Percentiles rank a stretch among this genome's conserved stretches.
These are phyloP conservation scores for Coniochaeta prunicola DNA, from an alignment of 2,329 filamentous ascomycete species.

Conservation along the genomic window DNA sequence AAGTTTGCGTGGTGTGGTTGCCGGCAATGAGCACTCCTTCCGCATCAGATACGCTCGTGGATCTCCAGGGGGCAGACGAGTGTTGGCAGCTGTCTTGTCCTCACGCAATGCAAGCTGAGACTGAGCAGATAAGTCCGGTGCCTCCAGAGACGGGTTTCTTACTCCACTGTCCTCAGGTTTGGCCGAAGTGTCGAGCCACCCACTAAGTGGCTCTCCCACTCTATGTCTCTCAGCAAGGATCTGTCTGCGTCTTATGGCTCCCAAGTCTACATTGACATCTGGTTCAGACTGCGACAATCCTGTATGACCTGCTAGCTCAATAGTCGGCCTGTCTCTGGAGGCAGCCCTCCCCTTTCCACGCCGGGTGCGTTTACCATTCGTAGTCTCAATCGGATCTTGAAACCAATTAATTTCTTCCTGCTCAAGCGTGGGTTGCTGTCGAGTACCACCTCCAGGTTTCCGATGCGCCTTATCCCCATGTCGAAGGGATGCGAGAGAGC, in stretches of 20 bases:
- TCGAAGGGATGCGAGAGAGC: background rate
- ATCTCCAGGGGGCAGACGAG: background rate
- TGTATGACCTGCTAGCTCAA: background rate
- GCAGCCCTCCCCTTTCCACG: background rate
- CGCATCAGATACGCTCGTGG: background rate
- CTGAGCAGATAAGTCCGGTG: background rate
- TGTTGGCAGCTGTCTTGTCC: background rate
- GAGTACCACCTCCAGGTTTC: background rate
- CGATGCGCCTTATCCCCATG: background rate
- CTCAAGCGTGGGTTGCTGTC: background rate
- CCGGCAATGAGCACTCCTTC: background rate
- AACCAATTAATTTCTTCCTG: background rate
- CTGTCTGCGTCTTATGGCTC: background rate
- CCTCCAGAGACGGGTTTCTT: background rate
- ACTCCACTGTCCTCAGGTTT: background rate
- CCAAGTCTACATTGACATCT: background rate
- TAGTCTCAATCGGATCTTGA: background rate
- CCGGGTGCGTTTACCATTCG: background rate
- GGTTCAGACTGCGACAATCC: background rate
- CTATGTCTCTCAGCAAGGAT: background rate
- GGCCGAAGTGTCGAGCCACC: background rate
- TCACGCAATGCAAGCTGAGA: background rate
- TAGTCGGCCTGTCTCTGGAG: background rate
- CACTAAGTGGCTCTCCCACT: background rate
- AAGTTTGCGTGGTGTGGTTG: background rate